Conservation (phyloP, 441 rosid genomes). For the Flueggea neowawraea region DNA sequence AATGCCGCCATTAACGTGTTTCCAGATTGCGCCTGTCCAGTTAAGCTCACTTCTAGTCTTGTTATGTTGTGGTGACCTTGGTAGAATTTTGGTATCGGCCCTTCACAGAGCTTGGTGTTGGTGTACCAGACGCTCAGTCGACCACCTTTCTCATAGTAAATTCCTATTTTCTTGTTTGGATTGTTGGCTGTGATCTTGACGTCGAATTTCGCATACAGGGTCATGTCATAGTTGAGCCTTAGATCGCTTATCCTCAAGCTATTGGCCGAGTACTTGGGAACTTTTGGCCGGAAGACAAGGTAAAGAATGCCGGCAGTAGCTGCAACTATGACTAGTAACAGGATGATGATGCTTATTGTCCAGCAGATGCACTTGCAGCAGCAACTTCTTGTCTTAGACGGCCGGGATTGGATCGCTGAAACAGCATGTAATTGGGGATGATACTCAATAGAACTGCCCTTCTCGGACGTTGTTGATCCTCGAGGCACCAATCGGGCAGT, state of each 20-base stretch:
- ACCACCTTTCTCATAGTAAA: slow-evolving; percentile 79
- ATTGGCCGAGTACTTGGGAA: slow-evolving; percentile 72
- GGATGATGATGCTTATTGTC: slow-evolving; percentile 55
- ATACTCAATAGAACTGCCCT: too few relatives aligned
- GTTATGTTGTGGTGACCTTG: slow-evolving; percentile 84
- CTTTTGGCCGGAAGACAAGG: slow-evolving; percentile 74
- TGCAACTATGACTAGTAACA: slow-evolving; percentile 41
- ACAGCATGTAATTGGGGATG: too few relatives aligned
- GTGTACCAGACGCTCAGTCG: slow-evolving; percentile 49
- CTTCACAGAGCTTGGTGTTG: slow-evolving; percentile 49
- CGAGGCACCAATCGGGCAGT: too few relatives aligned
- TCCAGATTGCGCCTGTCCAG: slow-evolving; percentile 55
- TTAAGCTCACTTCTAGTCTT: slow-evolving; percentile 45
- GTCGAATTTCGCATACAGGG: slow-evolving; percentile 50
- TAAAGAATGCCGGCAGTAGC: slow-evolving; percentile 49
- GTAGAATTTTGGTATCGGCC: slow-evolving; percentile 79
- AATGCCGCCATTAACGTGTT: slow-evolving; percentile 33
- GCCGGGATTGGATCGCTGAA: too few relatives aligned
- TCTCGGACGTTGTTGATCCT: too few relatives aligned
- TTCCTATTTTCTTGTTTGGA: slow-evolving; percentile 81
- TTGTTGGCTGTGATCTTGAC: slow-evolving; percentile 71
- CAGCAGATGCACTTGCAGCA: slow-evolving; percentile 73
- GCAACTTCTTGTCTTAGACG: slow-evolving; percentile 18
- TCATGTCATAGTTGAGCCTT: slow-evolving; percentile 32
- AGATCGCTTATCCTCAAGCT: slow-evolving; percentile 51